Base-by-base conservation (phyloP, 106 monocot genomes). In the Allium cepa region DNA sequence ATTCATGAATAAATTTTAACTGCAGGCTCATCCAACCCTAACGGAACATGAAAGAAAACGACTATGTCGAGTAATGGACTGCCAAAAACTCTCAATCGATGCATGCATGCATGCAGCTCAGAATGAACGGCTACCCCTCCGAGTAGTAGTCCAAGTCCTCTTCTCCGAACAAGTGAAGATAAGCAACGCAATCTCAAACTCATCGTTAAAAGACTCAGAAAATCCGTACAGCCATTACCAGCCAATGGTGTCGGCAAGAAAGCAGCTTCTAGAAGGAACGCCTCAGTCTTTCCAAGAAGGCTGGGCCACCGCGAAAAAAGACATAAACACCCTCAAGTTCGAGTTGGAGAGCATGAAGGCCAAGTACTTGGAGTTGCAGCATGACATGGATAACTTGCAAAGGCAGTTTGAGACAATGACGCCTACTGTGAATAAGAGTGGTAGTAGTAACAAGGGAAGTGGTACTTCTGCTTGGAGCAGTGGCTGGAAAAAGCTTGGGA, bases 91-190 rank as follows among this genome's bases (percentile, higher is more conserved):
- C 27, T 96, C 95, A 26, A 88, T 96, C 59, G 95, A 96, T 45
- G 95, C 95, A 17, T 92, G 95, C 74, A 96, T 91, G 91, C 95
- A 96, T 76, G 95, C 95, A 0, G 91, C 95, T 1, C 95, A 91
- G 83, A 96, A 96, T 76, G 95, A 96, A 68, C 83, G 95, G 59
- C 91, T 96, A 26, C 95, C 95, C 8, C 91, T 96, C 46, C 88
- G 95, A 6, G 64, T 96, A 4, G 95, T 91, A 0, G 88, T 96
- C 15, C 95, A 96, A 56, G 86, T 96, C 36, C 91, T 96, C 60
- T 96, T 96, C 88, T 92, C 88, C 10, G 95, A 96, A 79, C 95
- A 96, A 50, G 81, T 88, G 46, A 96, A 91, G 75, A 88, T 96
- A 64, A 91, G 85, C 83, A 91, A 86, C 64, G 95, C 95, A 63